These are phyloP conservation scores for Fulvia fulva DNA, from an alignment of 2,329 filamentous ascomycete genomes.

Conservation along the genomic window DNA sequence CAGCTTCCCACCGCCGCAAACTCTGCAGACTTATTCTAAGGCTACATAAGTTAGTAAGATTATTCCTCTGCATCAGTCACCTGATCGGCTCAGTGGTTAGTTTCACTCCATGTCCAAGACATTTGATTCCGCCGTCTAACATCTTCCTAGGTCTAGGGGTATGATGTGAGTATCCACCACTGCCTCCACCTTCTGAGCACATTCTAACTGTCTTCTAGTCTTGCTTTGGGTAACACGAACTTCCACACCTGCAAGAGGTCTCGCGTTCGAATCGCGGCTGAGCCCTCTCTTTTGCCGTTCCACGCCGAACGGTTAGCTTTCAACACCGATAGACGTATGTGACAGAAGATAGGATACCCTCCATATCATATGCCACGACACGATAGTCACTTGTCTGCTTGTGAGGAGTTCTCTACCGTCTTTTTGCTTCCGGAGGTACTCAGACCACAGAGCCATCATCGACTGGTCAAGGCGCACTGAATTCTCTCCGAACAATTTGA, in stretches of 20 bases:
- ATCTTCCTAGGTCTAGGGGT: not conserved
- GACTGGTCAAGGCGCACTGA: not conserved
- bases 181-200: not conserved
- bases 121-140: not conserved
- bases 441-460: too few relatives aligned
- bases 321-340: not conserved
- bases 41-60: not conserved
- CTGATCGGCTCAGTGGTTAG: not conserved
- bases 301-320: not conserved
- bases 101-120: not conserved
- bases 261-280: not conserved
- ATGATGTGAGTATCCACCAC: not conserved
- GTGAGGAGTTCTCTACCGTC: too few relatives aligned
- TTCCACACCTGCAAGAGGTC: not conserved
- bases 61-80: not conserved
- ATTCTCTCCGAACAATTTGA: too few relatives aligned
- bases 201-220: not conserved
- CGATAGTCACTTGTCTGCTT: not conserved
- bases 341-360: not conserved
- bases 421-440: too few relatives aligned
- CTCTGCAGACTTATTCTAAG: not conserved
- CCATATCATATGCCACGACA: not conserved
- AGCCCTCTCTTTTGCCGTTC: not conserved
- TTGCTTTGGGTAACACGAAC: not conserved
- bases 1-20: not conserved